Percentiles rank a stretch among this genome's conserved stretches.
Conservation (phyloP, 164 flowering plant genomes). For the Annona cherimola region DNA sequence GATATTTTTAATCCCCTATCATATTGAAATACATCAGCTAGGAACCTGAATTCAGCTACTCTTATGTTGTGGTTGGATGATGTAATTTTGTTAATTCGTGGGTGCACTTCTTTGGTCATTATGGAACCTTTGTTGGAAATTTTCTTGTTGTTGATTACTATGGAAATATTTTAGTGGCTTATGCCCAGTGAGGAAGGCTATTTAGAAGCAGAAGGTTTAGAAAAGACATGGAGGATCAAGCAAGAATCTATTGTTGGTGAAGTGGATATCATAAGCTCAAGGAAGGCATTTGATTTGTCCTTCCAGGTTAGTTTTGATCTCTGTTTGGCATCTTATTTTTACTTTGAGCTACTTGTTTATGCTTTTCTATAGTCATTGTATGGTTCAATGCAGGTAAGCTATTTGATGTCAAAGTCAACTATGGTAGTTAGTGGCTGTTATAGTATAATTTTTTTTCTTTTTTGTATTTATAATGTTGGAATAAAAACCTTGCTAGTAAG, state of each 20-base stretch:
- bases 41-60: neutral
- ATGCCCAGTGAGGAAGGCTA: slow-evolving; percentile 79
- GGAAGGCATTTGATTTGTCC: slow-evolving; percentile 76
- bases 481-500: no score
- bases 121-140: neutral
- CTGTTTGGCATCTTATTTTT: neutral
- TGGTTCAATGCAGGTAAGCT: no score
- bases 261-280: slow-evolving; percentile 71
- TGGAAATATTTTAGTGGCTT: slow-evolving; percentile 63
- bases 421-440: no score
- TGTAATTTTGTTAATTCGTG: neutral
- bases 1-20: neutral
- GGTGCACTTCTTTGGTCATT: neutral
- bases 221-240: slow-evolving; percentile 77
- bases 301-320: slow-evolving; percentile 57
- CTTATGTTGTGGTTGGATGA: neutral
- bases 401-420: no score
- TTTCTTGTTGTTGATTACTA: slow-evolving; percentile 3
- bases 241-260: slow-evolving; percentile 63
- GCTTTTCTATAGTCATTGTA: no score
- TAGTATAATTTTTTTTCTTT: no score
- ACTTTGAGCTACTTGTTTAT: neutral
- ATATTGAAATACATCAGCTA: neutral
- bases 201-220: slow-evolving; percentile 85
- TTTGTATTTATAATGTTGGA: no score